Conservation (phyloP, 805 yeast genomes). For the Candida rishiriensis region DNA sequence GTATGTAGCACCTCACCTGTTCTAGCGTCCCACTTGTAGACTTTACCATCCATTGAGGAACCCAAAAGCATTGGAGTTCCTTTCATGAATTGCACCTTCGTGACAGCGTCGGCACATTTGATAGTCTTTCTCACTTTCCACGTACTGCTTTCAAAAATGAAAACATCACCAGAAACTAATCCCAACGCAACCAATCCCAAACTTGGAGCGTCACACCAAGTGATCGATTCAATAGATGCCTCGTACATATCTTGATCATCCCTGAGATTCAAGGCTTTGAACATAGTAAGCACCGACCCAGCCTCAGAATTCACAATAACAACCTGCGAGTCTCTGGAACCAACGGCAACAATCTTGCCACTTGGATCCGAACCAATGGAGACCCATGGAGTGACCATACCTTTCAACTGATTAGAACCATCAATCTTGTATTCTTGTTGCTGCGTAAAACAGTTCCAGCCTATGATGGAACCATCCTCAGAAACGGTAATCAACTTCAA, state of each 20-base stretch:
- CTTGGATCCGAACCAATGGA: conserved; percentile 49
- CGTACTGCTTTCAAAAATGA: conserved; percentile 73
- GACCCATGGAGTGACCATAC: conserved; percentile 85
- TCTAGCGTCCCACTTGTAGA: conserved; percentile 86
- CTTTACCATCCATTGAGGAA: conserved; percentile 78
- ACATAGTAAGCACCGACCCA: conserved; percentile 64
- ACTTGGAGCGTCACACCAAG: conserved; percentile 61
- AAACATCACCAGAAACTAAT: conserved; percentile 81
- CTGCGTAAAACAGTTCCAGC: conserved; percentile 85
- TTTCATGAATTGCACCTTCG: conserved; percentile 64
- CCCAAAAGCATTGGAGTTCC: conserved; percentile 58
- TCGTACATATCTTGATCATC: conserved; percentile 56
- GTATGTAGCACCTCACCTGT: conserved; percentile 73
- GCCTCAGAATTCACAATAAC: conserved; percentile 71
- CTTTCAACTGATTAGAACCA: conserved; percentile 59
- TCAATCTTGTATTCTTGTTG: conserved; percentile 63
- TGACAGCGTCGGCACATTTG: conserved; percentile 74
- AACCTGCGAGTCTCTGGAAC: conserved; percentile 83
- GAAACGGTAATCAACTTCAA: conserved; percentile 69
- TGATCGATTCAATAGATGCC: conserved; percentile 72
- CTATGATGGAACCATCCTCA: conserved; percentile 81
- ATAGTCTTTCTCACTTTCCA: conserved; percentile 82
- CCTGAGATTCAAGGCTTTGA: conserved; percentile 58
- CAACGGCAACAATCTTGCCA: conserved; percentile 61
- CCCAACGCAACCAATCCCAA: conserved; percentile 78